Evolutionary conservation across 176 grass and related monocot genomes (phyloP).

Genomic region (Lolium perenne): DNA sequence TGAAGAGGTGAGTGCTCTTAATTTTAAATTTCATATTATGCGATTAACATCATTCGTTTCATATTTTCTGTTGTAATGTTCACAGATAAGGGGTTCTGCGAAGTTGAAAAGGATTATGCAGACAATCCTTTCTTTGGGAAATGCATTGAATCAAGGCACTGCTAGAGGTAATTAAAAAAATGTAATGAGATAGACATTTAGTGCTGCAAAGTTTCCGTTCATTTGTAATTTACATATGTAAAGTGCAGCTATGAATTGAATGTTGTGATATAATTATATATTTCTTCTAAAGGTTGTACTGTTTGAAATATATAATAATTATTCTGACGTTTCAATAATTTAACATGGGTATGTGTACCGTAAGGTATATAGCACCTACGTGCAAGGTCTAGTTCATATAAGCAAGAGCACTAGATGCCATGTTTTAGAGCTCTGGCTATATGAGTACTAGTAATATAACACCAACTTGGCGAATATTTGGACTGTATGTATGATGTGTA

Average conservation of each 20-base stretch:
- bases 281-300: background rate
- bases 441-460: conserved; percentile 1
- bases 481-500: background rate
- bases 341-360: conserved; percentile 20
- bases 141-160: conserved; percentile 99
- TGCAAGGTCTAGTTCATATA: conserved; percentile 10
- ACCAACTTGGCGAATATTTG: conserved; percentile 9
- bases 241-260: conserved; percentile 14
- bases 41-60: conserved; percentile 32
- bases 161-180: conserved; percentile 78
- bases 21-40: conserved; percentile 34
- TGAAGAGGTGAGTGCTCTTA: conserved; percentile 67
- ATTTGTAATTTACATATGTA: conserved; percentile 13
- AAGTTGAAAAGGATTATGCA: conserved; percentile 99
- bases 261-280: conserved; percentile 1
- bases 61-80: conserved; percentile 43
- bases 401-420: background rate
- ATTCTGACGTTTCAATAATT: background rate
- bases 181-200: conserved; percentile 35
- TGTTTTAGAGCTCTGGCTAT: background rate
- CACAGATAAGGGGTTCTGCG: conserved; percentile 84
- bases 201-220: background rate
- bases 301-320: conserved; percentile 11
- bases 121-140: conserved; percentile 98
- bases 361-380: background rate